Percentiles rank a stretch among this genome's conserved stretches.
Conservation (phyloP, 345 rosid genomes). For the Eucalyptus cloeziana region DNA sequence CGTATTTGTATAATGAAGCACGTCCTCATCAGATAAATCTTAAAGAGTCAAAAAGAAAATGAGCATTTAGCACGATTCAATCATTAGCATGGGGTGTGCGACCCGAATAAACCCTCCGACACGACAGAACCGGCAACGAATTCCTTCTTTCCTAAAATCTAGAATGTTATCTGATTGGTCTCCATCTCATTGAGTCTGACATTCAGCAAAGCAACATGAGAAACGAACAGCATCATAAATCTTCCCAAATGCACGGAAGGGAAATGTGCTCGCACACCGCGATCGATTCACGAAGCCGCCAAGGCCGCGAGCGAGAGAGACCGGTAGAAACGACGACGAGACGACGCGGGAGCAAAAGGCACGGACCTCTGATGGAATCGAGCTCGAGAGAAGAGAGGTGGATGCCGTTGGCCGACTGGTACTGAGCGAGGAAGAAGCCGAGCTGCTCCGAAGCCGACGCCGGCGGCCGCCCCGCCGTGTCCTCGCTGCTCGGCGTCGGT, state of each 20-base stretch:
- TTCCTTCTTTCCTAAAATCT: neutral
- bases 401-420: neutral
- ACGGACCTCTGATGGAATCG: neutral
- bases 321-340: neutral
- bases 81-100: neutral
- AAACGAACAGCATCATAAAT: neutral
- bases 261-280: neutral
- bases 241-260: neutral
- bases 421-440: neutral
- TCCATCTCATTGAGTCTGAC: neutral
- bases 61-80: neutral
- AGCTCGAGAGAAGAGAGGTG: neutral
- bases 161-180: neutral
- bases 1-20: neutral
- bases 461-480: neutral
- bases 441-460: neutral
- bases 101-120: neutral
- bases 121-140: neutral
- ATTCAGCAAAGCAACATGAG: neutral
- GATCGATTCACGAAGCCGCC: neutral
- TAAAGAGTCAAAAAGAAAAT: neutral
- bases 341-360: neutral
- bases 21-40: neutral
- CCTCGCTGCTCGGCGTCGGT: neutral
- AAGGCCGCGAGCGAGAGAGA: neutral